A percentile compares a stretch with the other conserved stretches of the same genome.
Evolutionary conservation across 2,329 filamentous ascomycete genomes (phyloP).

Genomic region (Ophiostoma sp.): DNA sequence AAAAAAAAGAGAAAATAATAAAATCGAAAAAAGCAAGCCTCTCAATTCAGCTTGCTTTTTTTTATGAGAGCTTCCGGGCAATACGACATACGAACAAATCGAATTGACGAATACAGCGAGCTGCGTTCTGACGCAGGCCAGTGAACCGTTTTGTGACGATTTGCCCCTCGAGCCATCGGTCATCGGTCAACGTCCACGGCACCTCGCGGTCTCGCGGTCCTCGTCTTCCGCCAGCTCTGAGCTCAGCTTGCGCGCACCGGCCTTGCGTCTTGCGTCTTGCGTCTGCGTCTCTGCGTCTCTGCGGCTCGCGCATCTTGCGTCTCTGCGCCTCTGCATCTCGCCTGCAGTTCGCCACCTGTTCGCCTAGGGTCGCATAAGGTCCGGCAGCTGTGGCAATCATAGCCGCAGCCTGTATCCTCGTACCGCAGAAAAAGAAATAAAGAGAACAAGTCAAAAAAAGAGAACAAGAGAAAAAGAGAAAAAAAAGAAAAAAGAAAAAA

Average conservation of each 20-base stretch:
- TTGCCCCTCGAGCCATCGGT: not conserved
- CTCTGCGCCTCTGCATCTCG: too few relatives aligned
- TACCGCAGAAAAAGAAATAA: not conserved
- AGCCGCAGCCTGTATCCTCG: not conserved
- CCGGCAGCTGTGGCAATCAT: not conserved
- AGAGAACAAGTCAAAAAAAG: too few relatives aligned
- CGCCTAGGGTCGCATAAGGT: not conserved
- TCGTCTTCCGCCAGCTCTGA: not conserved
- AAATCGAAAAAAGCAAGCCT: slow-evolving; percentile 23
- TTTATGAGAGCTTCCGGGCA: not conserved
- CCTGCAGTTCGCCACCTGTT: not conserved
- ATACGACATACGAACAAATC: not conserved
- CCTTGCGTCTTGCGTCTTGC: too few relatives aligned
- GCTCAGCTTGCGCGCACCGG: not conserved
- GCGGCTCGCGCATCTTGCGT: too few relatives aligned
- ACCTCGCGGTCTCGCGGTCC: not conserved
- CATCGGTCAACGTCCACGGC: not conserved
- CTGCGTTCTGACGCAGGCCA: slow-evolving; percentile 4
- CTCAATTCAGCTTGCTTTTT: not conserved
- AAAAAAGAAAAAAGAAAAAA: too few relatives aligned
- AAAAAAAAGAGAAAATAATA: slow-evolving; percentile 25
- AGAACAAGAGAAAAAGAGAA: too few relatives aligned
- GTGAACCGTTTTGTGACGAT: not conserved
- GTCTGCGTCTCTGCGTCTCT: not conserved
- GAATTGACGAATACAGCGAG: slow-evolving; percentile 4